Conservation (phyloP, 2,329 filamentous ascomycete genomes). For the Blastomyces parvus region DNA sequence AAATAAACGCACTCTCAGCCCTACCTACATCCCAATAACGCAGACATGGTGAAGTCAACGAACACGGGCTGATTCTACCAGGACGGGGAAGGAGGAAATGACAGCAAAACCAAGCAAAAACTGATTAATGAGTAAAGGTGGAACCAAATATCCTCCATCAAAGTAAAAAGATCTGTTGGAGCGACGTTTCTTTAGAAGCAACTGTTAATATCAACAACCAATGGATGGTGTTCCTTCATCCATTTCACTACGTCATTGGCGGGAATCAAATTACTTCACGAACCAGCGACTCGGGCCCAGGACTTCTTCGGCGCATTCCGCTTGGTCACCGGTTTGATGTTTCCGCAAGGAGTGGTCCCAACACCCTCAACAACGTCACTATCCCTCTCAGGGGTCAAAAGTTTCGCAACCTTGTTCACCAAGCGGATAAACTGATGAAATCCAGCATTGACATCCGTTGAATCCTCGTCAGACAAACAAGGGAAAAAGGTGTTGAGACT, state of each 20-base stretch:
- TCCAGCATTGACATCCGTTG: slow-evolving; percentile 19
- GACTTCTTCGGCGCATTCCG: background rate
- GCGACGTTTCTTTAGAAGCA: background rate
- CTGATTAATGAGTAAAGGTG: background rate
- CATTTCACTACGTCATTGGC: background rate
- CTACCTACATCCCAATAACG: background rate
- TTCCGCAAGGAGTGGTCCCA: background rate
- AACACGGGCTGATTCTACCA: background rate
- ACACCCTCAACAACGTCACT: slow-evolving; percentile 3
- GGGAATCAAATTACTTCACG: background rate
- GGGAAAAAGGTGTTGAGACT: slow-evolving; percentile 31
- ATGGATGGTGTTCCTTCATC: background rate
- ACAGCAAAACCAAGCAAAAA: background rate
- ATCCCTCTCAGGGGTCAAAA: slow-evolving; percentile 22
- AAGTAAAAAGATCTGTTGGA: background rate
- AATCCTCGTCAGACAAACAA: slow-evolving; percentile 13
- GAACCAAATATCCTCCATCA: background rate
- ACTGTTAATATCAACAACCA: background rate
- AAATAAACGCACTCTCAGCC: background rate
- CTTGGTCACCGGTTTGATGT: background rate
- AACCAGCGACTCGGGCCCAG: background rate
- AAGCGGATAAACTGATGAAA: slow-evolving; percentile 30
- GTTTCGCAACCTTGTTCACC: slow-evolving; percentile 26
- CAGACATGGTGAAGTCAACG: background rate
- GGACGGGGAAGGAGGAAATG: background rate